Base-by-base conservation (phyloP, 257 asterid species). In the Lavandula angustifolia region DNA sequence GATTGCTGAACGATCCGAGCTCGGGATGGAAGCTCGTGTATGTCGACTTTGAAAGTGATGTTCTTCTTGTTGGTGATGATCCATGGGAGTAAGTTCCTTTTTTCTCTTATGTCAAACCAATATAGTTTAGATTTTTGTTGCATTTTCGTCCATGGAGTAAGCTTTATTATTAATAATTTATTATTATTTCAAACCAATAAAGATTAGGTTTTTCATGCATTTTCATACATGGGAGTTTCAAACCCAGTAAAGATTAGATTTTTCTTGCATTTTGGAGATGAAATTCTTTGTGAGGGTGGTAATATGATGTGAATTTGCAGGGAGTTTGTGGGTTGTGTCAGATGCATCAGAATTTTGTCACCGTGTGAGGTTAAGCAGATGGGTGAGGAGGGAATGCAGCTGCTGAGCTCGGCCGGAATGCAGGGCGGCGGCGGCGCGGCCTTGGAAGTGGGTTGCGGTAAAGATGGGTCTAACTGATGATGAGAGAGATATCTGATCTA, bases 311-410 rank as follows among this genome's bases (percentile, higher is more conserved):
- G 33, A 7, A 56, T 40, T 42, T 75, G 66, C 68, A 90, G 98
- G 81, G 98, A 91, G 78, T 91, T 91, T 53, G 96, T 91, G 9
- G 87, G 92, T 70, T 94, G 99, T 61, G 99, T 94, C 7, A 82
- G 84, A 42, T 94, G 99, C 85, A 94, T 94, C 54, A 79, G 99
- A 60, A 94, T 94, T 16, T 62, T 94, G 54, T 94, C 98, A 31
- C 98, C 99, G 4, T 67, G 80, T 29, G 99, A 94, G 81, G 99
- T 94, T 46, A 86, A 91, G 85, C 97, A 90, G 81, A 90, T 94
- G 99, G 98, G 99, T 0, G 98, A 94, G 70, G 99, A 90, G 54
- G 98, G 99, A 54, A 94, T 88, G 99, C 99, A 85, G 78, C 91
- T 94, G 46, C 72, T 94, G 40, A 90, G 85, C 83, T 80, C 95